These are phyloP conservation scores for Calocybe indica DNA, from an alignment of 768 basidiomycete genomes.

Conservation along the genomic window DNA sequence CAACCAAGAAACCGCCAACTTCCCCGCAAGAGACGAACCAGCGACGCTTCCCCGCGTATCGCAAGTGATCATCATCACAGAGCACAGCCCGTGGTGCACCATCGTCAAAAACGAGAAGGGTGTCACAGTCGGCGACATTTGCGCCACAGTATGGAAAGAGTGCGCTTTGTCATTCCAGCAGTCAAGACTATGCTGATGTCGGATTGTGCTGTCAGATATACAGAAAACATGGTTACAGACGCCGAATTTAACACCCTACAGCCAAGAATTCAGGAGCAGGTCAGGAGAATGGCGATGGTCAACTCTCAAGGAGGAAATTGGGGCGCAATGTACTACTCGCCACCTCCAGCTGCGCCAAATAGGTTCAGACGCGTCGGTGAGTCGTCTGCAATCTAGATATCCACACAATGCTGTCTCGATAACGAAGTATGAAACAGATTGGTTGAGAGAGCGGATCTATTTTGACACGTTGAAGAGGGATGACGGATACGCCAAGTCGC, in stretches of 20 bases:
- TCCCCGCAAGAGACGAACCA: slow-evolving; percentile 51
- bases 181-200: background rate
- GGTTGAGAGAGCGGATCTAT: slow-evolving; percentile 67
- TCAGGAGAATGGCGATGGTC: slow-evolving; percentile 53
- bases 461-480: slow-evolving; percentile 62
- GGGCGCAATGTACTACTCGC: slow-evolving; percentile 39
- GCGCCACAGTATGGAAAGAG: slow-evolving; percentile 70
- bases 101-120: slow-evolving; percentile 66
- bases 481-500: slow-evolving; percentile 49
- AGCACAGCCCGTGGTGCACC: slow-evolving; percentile 73
- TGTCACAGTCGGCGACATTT: slow-evolving; percentile 75
- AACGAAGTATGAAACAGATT: slow-evolving; percentile 38
- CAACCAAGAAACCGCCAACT: slow-evolving; percentile 52
- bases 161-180: slow-evolving; percentile 28
- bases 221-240: slow-evolving; percentile 62
- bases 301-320: slow-evolving; percentile 22
- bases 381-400: slow-evolving; percentile 17
- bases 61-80: slow-evolving; percentile 52
- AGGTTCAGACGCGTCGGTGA: slow-evolving; percentile 59
- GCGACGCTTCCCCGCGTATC: slow-evolving; percentile 64
- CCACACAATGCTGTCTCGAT: background rate
- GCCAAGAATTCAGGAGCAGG: slow-evolving; percentile 62
- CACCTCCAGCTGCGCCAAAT: slow-evolving; percentile 37
- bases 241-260: slow-evolving; percentile 56
- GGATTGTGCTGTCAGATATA: slow-evolving; percentile 43